These are phyloP conservation scores for Marasmius sp. DNA, from an alignment of 1,284 basidiomycete genomes.

Conservation along the genomic window DNA sequence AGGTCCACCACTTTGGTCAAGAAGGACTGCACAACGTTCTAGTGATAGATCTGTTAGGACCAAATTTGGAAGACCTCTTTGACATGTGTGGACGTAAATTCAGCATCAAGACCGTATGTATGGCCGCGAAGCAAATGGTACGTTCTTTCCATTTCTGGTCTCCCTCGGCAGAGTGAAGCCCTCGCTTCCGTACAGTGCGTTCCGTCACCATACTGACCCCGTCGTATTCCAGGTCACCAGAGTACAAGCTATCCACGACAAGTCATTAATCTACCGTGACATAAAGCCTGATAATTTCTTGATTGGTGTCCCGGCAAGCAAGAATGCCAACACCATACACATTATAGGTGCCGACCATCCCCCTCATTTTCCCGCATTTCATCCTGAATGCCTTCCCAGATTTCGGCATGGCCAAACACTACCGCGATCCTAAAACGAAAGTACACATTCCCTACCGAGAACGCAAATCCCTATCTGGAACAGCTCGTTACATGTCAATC, in stretches of 20 bases:
- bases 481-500: slow-evolving; percentile 98
- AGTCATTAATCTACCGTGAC: slow-evolving; percentile 98
- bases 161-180: not conserved
- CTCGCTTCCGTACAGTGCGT: not conserved
- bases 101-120: slow-evolving; percentile 95
- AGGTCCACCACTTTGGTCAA: slow-evolving; percentile 98
- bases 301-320: slow-evolving; percentile 92
- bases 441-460: slow-evolving; percentile 98
- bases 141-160: slow-evolving; percentile 24
- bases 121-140: slow-evolving; percentile 99
- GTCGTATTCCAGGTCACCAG: slow-evolving; percentile 77
- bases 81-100: slow-evolving; percentile 99
- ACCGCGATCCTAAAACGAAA: slow-evolving; percentile 97
- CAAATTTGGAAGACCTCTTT: slow-evolving; percentile 95
- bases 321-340: slow-evolving; percentile 87
- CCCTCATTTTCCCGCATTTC: slow-evolving; percentile 2
- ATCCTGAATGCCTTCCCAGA: slow-evolving; percentile 45
- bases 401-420: slow-evolving; percentile 99
- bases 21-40: slow-evolving; percentile 97
- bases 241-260: slow-evolving; percentile 96
- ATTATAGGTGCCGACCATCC: slow-evolving; percentile 70
- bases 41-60: slow-evolving; percentile 96
- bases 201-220: not conserved
- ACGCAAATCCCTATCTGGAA: slow-evolving; percentile 96
- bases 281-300: slow-evolving; percentile 99